Evolutionary conservation across 73 alveolate genomes (phyloP).

Genomic region (Paramecium biaurelia): DNA sequence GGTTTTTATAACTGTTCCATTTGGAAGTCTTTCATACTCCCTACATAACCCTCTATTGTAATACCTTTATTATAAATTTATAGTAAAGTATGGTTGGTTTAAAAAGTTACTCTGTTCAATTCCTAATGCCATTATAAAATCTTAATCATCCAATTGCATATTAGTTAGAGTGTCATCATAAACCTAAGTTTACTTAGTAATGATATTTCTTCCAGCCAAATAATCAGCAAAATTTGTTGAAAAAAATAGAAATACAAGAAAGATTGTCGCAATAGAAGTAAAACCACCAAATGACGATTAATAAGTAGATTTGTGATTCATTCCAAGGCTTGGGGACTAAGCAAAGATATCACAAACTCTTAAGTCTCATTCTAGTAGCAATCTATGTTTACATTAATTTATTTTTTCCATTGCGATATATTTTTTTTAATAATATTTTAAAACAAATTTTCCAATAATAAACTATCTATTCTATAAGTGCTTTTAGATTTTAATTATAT

Average conservation of each 20-base stretch:
- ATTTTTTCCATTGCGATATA: not conserved
- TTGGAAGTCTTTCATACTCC: not conserved
- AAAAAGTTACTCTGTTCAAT: not conserved
- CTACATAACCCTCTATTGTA: not conserved
- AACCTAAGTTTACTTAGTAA: not conserved
- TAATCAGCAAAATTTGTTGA: not conserved
- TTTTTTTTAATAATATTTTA: not conserved
- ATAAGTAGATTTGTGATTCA: not conserved
- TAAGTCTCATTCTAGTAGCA: not conserved
- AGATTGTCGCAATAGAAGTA: not conserved
- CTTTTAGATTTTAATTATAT: not conserved
- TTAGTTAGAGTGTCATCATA: not conserved
- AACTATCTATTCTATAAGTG: not conserved
- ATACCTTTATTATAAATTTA: not conserved
- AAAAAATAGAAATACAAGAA: not conserved
- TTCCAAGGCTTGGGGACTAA: conserved; percentile 24
- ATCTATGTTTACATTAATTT: not conserved
- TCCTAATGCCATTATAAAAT: conserved; percentile 16
- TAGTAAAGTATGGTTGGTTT: not conserved
- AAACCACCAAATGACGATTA: not conserved
- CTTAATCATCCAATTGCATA: not conserved
- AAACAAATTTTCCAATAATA: not conserved
- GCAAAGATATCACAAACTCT: conserved; percentile 5
- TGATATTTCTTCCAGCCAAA: not conserved
- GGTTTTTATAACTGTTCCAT: not conserved